Base-by-base conservation (phyloP, 2,329 filamentous ascomycete species). In the Trichophyton mentagrophytes region DNA sequence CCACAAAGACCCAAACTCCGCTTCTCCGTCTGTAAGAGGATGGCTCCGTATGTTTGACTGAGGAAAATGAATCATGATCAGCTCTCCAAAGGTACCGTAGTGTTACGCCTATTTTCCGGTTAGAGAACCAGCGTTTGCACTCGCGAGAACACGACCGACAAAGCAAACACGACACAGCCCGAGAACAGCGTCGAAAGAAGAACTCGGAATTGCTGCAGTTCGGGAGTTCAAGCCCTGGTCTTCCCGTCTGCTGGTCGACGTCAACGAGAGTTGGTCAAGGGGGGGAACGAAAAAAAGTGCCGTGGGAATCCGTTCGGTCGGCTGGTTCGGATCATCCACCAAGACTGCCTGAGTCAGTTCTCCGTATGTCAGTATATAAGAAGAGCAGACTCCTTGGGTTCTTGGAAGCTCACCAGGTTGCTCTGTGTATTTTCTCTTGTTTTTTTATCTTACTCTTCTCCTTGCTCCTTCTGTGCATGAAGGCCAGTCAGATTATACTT, bases 311-410 rank as follows among this genome's bases (percentile, higher is more conserved):
- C 56, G 30, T 59, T 44, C 58, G 33, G 44, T 38, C 17, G 55
- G 17, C 51, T 56, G 58, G 11, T 59, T 57, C 47, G 55, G 55
- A 57, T 59, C 59, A 49, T 61, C 51, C n/a, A 55, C 51, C 51
- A 55, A 55, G 51, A 36, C 30, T 38, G 30, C 51, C 51, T 36
- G 51, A 55, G 51, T 55, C 51, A 55, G 51, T 55, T 38, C 33
- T 30, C 27, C 27, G 11, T 51, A 51, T 22, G 47, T 53, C 13
- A 38, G 40, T 15, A 55, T 55, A 55, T 55, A 55, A 55, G 27
- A 20, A 33, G 51, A 13, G 51, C 51, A 8, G 51, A 36, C 15
- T 55, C 51, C 11, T 55, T 44, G 40, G 40, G 51, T 36, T 36
- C 51, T 55, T 55, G 51, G 51, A 55, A 36, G 51, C 51, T 55